Conservation (phyloP, 2,329 filamentous ascomycete genomes). For the Venturia pyrina region DNA sequence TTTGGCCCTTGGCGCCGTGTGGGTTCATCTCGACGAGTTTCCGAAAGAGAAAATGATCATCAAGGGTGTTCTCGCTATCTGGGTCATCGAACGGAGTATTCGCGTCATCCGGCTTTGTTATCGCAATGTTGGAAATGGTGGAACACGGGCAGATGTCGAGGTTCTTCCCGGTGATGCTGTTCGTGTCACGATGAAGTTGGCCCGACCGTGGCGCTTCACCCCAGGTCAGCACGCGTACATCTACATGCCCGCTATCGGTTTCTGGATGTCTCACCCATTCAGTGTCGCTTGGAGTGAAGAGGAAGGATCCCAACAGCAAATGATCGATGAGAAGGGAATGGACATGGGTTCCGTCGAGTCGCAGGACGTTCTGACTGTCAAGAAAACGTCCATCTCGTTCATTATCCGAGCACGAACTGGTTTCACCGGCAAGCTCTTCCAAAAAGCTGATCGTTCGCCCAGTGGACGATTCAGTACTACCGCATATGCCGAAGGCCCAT, state of each 20-base stretch:
- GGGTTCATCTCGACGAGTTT: slow-evolving; percentile 51
- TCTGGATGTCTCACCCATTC: slow-evolving; percentile 71
- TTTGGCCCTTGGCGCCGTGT: slow-evolving; percentile 51
- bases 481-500: slow-evolving; percentile 82
- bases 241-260: slow-evolving; percentile 62
- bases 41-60: slow-evolving; percentile 52
- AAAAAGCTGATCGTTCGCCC: slow-evolving; percentile 50
- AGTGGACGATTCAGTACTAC: slow-evolving; percentile 49
- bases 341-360: slow-evolving; percentile 26
- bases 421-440: slow-evolving; percentile 73
- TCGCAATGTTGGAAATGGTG: slow-evolving; percentile 55
- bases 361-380: slow-evolving; percentile 18
- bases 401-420: slow-evolving; percentile 81
- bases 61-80: slow-evolving; percentile 54
- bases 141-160: slow-evolving; percentile 61
- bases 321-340: slow-evolving; percentile 31
- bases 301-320: slow-evolving; percentile 21
- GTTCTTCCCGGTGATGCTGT: slow-evolving; percentile 66
- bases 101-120: slow-evolving; percentile 53
- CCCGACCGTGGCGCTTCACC: slow-evolving; percentile 65
- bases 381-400: slow-evolving; percentile 57
- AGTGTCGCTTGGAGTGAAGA: slow-evolving; percentile 71
- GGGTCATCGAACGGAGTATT: slow-evolving; percentile 45
- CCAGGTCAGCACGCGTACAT: slow-evolving; percentile 73
- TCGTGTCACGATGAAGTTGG: slow-evolving; percentile 63